A percentile compares a stretch with the other conserved stretches of the same genome.
These are phyloP conservation scores for Fusarium pseudoanthophilum DNA, from an alignment of 2,329 filamentous ascomycete genomes.

Conservation along the genomic window DNA sequence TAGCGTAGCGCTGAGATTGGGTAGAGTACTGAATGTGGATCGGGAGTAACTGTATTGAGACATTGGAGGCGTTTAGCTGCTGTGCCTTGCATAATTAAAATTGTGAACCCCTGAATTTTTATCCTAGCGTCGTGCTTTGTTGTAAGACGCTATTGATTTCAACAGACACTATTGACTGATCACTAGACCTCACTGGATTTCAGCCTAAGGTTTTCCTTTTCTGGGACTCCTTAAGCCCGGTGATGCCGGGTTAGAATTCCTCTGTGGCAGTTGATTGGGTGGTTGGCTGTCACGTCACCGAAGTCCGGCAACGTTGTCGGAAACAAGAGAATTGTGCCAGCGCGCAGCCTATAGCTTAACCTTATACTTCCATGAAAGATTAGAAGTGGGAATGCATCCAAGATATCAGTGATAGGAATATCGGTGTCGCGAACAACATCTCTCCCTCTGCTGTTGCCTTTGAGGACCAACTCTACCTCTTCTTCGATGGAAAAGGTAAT, in stretches of 20 bases:
- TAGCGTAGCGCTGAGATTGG: background rate
- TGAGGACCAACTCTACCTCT: no score
- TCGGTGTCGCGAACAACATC: no score
- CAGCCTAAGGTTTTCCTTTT: background rate
- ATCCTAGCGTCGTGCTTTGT: background rate
- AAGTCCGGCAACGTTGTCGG: background rate
- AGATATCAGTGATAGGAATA: no score
- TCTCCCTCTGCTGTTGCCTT: no score
- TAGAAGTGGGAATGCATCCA: no score
- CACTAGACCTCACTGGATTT: background rate
- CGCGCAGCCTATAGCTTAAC: background rate
- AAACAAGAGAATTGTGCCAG: background rate
- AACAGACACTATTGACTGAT: background rate
- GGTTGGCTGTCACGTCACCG: background rate
- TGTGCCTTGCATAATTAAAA: background rate
- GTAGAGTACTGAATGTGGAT: background rate
- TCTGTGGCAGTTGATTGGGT: background rate
- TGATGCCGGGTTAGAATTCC: accelerated
- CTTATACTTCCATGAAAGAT: background rate
- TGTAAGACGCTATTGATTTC: background rate
- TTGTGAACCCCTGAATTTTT: background rate
- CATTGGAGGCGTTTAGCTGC: background rate
- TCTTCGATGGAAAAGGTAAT: no score
- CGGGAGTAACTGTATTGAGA: background rate
- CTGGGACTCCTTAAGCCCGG: background rate